Percentiles rank a stretch among this genome's conserved stretches.
Conservation (phyloP, 192 early-diverging fungal species). For the Kickxella alabastrina region DNA sequence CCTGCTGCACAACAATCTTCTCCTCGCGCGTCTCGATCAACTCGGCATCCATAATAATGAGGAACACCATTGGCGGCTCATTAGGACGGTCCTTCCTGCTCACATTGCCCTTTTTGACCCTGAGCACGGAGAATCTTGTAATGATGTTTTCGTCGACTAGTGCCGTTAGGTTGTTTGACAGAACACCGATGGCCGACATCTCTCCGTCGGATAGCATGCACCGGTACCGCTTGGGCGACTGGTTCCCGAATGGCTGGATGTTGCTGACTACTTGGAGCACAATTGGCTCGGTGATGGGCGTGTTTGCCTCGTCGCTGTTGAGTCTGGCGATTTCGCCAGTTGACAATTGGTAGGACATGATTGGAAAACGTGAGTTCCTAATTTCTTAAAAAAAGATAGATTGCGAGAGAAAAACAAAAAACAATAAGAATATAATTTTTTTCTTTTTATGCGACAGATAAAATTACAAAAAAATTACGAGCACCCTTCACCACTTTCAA, state of each 20-base stretch:
- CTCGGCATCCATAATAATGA: constrained; percentile 38
- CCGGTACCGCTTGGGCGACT: constrained; percentile 28
- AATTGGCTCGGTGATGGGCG: constrained; percentile 14
- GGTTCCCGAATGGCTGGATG: constrained; percentile 33
- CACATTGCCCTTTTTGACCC: constrained; percentile 22
- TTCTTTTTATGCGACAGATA: too few relatives aligned
- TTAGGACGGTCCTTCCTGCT: constrained; percentile 25
- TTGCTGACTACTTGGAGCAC: constrained; percentile 32
- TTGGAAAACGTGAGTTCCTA: neutral
- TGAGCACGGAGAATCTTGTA: constrained; percentile 31
- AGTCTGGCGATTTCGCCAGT: constrained; percentile 36
- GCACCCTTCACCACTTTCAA: too few relatives aligned
- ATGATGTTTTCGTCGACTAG: constrained; percentile 29
- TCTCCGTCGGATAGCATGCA: constrained; percentile 48
- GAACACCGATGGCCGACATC: constrained; percentile 29
- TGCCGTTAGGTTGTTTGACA: constrained; percentile 29
- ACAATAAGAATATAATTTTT: neutral
- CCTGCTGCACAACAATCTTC: constrained; percentile 3
- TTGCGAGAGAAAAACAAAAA: neutral
- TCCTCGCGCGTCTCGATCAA: constrained; percentile 27
- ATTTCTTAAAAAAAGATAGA: neutral
- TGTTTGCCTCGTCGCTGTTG: constrained; percentile 12
- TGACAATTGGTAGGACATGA: constrained; percentile 15
- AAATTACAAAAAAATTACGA: too few relatives aligned
- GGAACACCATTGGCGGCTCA: constrained; percentile 25